phyloP scores from a whole-genome alignment of 176 grass and related monocot species.

The Carex myosuroides region DNA sequence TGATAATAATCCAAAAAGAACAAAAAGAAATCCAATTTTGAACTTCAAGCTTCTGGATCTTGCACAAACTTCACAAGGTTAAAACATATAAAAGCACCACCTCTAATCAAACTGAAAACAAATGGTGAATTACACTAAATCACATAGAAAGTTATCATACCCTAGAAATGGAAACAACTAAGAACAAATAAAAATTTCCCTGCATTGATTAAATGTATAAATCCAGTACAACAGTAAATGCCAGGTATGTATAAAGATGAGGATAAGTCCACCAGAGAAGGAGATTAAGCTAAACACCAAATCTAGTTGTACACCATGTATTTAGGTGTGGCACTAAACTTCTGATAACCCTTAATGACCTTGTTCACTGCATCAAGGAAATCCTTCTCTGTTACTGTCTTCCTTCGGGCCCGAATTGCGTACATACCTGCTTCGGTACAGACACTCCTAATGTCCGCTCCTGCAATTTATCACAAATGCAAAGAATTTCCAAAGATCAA shows the following conservation, averaged over 20 bases:
- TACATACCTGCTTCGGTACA: constrained; percentile 95
- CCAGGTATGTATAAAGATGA: not conserved
- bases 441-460: constrained; percentile 81
- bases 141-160: not conserved
- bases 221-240: constrained; percentile 1
- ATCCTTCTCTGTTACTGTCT: constrained; percentile 87
- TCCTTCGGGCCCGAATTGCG: constrained; percentile 75
- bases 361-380: constrained; percentile 88
- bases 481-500: not conserved
- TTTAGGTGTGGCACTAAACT: constrained; percentile 81
- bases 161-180: not conserved
- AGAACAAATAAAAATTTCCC: not conserved
- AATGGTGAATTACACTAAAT: not conserved
- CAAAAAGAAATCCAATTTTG: not conserved
- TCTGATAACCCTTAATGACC: constrained; percentile 93
- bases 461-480: constrained; percentile 21
- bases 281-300: not conserved
- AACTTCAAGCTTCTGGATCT: not conserved
- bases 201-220: constrained; percentile 3
- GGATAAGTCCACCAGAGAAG: constrained; percentile 8
- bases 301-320: constrained; percentile 91
- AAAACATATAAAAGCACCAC: not conserved
- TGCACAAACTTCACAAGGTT: not conserved
- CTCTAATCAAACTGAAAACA: not conserved
- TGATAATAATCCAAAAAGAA: not conserved